These are phyloP conservation scores for Penicillium brasilianum DNA, from an alignment of 2,329 filamentous ascomycete genomes.

Conservation along the genomic window DNA sequence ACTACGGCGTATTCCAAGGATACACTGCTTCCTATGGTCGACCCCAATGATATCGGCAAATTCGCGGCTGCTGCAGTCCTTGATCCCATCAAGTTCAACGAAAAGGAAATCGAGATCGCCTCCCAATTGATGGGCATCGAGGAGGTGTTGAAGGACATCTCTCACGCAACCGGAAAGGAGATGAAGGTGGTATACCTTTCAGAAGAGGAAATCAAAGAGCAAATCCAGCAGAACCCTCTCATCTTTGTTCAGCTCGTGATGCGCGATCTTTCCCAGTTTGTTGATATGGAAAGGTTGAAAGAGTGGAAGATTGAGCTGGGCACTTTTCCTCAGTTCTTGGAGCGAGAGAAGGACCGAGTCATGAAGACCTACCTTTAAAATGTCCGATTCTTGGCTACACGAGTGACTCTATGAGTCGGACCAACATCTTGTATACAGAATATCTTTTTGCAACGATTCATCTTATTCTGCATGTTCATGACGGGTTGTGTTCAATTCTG, in stretches of 20 bases:
- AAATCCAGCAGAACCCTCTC: conserved; percentile 43
- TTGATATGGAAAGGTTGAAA: conserved; percentile 40
- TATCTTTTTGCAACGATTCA: not conserved
- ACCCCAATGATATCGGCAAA: conserved; percentile 55
- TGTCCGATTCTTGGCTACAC: not conserved
- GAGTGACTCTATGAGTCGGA: not conserved
- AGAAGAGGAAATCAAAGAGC: conserved; percentile 49
- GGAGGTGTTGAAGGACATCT: conserved; percentile 46
- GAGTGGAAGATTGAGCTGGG: conserved; percentile 50
- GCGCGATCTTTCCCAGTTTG: conserved; percentile 43
- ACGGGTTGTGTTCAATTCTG: not conserved
- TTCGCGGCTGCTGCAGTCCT: conserved; percentile 53
- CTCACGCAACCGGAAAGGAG: conserved; percentile 38
- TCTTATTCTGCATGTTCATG: not conserved
- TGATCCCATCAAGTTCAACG: conserved; percentile 49
- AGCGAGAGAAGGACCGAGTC: conserved; percentile 44
- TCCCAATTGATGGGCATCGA: conserved; percentile 48
- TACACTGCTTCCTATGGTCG: conserved; percentile 51
- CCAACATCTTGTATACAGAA: not conserved
- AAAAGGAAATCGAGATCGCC: conserved; percentile 48
- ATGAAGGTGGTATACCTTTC: conserved; percentile 48
- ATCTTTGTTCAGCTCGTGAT: conserved; percentile 46
- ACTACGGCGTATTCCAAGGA: conserved; percentile 43
- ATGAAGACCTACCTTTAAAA: conserved; percentile 21
- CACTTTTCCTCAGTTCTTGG: conserved; percentile 53